Evolutionary conservation across 2,329 filamentous ascomycete genomes (phyloP).

Genomic region (Trichoderma koningiopsis): DNA sequence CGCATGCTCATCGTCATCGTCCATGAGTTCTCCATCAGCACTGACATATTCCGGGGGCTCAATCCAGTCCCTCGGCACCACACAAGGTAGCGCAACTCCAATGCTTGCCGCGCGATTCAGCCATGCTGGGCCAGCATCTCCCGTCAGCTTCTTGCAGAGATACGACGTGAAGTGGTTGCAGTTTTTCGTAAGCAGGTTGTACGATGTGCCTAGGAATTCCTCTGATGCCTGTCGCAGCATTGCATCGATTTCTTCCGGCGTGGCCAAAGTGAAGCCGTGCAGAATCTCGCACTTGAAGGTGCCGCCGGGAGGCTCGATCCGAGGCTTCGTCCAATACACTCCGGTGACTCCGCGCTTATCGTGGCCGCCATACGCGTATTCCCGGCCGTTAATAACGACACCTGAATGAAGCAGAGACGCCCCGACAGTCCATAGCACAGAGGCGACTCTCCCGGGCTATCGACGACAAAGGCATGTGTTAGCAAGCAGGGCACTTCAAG

Average conservation of each 20-base stretch:
- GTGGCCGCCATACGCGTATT: constrained; percentile 87
- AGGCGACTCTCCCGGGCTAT: constrained; percentile 73
- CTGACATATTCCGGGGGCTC: constrained; percentile 75
- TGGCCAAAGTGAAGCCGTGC: constrained; percentile 75
- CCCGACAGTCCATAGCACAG: constrained; percentile 75
- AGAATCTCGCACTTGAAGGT: constrained; percentile 75
- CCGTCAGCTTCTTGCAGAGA: constrained; percentile 73
- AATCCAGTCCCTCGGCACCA: constrained; percentile 82
- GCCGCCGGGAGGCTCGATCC: constrained; percentile 72
- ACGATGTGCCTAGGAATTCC: constrained; percentile 72
- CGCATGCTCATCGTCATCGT: constrained; percentile 54
- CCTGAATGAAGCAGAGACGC: constrained; percentile 79
- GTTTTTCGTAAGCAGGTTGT: constrained; percentile 81
- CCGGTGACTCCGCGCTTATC: constrained; percentile 70
- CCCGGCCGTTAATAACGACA: constrained; percentile 75
- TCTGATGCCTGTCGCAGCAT: constrained; percentile 70
- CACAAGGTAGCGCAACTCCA: constrained; percentile 76
- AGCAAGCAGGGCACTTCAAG: constrained; percentile 2
- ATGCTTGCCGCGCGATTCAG: constrained; percentile 84
- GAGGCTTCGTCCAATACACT: constrained; percentile 80
- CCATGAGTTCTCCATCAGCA: constrained; percentile 69
- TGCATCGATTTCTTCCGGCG: constrained; percentile 68
- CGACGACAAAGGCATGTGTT: constrained; percentile 26
- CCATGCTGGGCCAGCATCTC: constrained; percentile 70
- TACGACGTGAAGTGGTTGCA: constrained; percentile 88